Evolutionary conservation across 2,329 filamentous ascomycete species (phyloP).

Genomic region (Colletotrichum lini): DNA sequence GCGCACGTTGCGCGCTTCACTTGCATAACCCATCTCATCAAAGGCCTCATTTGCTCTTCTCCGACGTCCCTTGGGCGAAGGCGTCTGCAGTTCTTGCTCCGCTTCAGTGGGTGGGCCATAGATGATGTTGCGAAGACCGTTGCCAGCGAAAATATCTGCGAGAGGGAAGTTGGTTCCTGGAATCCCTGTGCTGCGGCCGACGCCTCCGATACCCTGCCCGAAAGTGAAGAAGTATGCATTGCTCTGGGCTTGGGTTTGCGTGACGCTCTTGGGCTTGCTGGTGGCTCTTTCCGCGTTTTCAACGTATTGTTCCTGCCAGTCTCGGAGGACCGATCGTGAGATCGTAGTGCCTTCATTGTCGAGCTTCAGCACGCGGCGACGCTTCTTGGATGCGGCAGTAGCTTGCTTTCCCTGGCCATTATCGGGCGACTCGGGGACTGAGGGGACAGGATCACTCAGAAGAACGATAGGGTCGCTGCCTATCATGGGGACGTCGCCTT

Average conservation of each 20-base stretch:
- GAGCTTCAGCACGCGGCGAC: slow-evolving; percentile 6
- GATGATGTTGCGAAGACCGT: slow-evolving; percentile 56
- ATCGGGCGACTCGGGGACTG: background rate
- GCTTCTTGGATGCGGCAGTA: slow-evolving; percentile 10
- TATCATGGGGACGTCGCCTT: slow-evolving; percentile 6
- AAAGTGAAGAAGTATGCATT: slow-evolving; percentile 59
- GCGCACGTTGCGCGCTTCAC: slow-evolving; percentile 54
- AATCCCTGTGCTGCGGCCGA: slow-evolving; percentile 52
- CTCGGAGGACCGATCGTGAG: slow-evolving; percentile 7
- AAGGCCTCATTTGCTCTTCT: slow-evolving; percentile 63
- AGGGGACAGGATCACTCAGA: background rate
- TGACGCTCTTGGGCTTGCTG: slow-evolving; percentile 44
- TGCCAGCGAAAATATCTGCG: slow-evolving; percentile 62
- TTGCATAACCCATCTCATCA: slow-evolving; percentile 50
- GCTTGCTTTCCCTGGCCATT: background rate
- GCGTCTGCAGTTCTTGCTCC: slow-evolving; percentile 9
- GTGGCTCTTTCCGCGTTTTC: slow-evolving; percentile 50
- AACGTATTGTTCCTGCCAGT: slow-evolving; percentile 61
- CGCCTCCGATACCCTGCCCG: slow-evolving; percentile 55
- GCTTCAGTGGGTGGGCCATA: slow-evolving; percentile 51
- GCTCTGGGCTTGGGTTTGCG: slow-evolving; percentile 56
- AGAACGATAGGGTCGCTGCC: slow-evolving; percentile 3
- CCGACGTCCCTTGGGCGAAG: slow-evolving; percentile 51
- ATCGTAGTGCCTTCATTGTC: slow-evolving; percentile 12
- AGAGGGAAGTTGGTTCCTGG: slow-evolving; percentile 59